phyloP scores from a whole-genome alignment of 176 grass and related monocot species.

The Aegilops umbellulata region DNA sequence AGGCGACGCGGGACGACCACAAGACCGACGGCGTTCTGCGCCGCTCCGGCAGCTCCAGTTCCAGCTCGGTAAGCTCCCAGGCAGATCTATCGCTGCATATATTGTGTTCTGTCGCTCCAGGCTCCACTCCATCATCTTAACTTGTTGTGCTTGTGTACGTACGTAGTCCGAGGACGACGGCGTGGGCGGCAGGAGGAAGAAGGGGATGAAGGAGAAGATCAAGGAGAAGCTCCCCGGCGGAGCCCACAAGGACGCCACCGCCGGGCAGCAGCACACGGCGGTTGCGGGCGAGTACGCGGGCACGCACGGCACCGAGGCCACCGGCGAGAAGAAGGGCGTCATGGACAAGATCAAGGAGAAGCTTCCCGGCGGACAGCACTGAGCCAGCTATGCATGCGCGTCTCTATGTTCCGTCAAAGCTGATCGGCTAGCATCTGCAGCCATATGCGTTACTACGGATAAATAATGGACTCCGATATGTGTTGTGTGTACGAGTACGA shows the following conservation, averaged over 20 bases:
- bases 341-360: background rate
- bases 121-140: background rate
- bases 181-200: background rate
- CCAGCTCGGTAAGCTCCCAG: background rate
- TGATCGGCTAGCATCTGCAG: no score
- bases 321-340: background rate
- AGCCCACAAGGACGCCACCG: background rate
- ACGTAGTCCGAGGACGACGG: background rate
- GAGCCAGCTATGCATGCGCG: background rate
- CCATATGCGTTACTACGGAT: no score
- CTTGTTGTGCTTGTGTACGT: background rate
- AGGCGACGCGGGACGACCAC: background rate
- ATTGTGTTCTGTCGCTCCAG: no score
- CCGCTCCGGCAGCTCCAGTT: background rate
- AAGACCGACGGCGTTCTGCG: background rate
- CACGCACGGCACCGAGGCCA: background rate
- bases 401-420: no score
- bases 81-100: background rate
- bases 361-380: background rate
- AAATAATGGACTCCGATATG: no score
- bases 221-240: background rate
- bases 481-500: no score
- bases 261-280: background rate
- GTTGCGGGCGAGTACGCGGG: background rate
- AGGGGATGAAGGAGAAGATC: background rate